Conservation (phyloP, 1,284 basidiomycete genomes). For the Clitocybe nebularis region DNA sequence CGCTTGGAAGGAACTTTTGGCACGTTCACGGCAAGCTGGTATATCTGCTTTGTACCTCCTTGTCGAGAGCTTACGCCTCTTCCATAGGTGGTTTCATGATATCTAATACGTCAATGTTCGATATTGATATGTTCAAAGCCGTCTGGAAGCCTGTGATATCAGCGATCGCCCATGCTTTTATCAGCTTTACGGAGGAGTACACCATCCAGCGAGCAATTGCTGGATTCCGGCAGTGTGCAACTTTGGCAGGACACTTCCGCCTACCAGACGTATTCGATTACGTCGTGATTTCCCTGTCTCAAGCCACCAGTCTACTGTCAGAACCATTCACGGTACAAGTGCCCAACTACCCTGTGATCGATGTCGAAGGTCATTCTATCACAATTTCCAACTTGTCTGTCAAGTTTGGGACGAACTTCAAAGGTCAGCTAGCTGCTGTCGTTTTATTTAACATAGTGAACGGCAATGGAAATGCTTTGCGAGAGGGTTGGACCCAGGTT, state of each 20-base stretch:
- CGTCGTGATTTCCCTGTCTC: constrained; percentile 88
- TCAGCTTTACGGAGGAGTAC: constrained; percentile 94
- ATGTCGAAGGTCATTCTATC: constrained; percentile 86
- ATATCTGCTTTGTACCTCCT: constrained; percentile 6
- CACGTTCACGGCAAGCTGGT: constrained; percentile 81
- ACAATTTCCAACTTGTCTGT: constrained; percentile 92
- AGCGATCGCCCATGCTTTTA: constrained; percentile 90
- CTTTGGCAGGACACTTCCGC: constrained; percentile 84
- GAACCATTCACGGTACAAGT: constrained; percentile 70
- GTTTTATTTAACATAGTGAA: constrained; percentile 98
- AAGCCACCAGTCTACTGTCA: constrained; percentile 80
- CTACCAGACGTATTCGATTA: constrained; percentile 97
- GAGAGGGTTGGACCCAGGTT: constrained; percentile 92
- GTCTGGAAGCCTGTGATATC: constrained; percentile 93
- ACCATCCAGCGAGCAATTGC: constrained; percentile 93
- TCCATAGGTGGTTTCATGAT: constrained; percentile 69
- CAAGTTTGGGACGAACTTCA: constrained; percentile 93
- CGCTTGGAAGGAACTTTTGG: constrained; percentile 95
- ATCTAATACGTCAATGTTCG: constrained; percentile 79
- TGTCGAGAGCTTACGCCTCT: constrained; percentile 2
- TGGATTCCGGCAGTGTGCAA: constrained; percentile 95
- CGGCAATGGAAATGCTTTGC: constrained; percentile 91
- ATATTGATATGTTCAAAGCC: constrained; percentile 89
- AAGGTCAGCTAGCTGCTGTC: constrained; percentile 94
- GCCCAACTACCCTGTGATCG: constrained; percentile 85